These are phyloP conservation scores for Fomitopsis serialis DNA, from an alignment of 768 basidiomycete species.

Conservation along the genomic window DNA sequence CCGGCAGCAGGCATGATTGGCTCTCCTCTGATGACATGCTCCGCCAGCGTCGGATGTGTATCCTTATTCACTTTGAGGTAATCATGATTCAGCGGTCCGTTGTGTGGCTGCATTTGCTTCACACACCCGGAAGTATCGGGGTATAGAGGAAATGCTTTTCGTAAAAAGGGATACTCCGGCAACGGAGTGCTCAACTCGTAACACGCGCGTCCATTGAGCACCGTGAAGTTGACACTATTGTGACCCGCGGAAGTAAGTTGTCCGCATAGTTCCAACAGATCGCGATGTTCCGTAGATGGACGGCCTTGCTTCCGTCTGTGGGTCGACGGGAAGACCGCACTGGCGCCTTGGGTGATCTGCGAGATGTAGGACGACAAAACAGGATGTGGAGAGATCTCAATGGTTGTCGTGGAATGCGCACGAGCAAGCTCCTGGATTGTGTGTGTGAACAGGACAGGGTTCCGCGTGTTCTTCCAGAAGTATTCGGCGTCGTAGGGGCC, in stretches of 20 bases:
- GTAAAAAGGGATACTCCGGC: constrained; percentile 27
- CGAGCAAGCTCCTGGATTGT: constrained; percentile 18
- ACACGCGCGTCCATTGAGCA: constrained; percentile 19
- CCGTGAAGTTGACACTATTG: constrained; percentile 28
- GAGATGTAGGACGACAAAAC: constrained; percentile 31
- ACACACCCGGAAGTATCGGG: constrained; percentile 8
- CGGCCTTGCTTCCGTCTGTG: constrained; percentile 20
- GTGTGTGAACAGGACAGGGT: constrained; percentile 32
- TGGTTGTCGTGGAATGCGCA: constrained; percentile 19
- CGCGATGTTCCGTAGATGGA: constrained; percentile 19
- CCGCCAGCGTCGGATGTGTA: constrained; percentile 35
- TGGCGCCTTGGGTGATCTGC: constrained; percentile 10
- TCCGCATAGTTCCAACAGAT: constrained; percentile 25
- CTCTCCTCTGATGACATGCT: constrained; percentile 40
- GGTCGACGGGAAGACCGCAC: constrained; percentile 22
- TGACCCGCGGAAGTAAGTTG: constrained; percentile 23
- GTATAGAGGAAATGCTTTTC: constrained; percentile 19
- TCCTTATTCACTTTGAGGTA: constrained; percentile 30
- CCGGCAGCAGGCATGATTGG: constrained; percentile 44
- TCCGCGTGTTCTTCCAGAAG: constrained; percentile 34
- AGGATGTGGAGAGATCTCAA: constrained; percentile 37
- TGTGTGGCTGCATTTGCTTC: constrained; percentile 20
- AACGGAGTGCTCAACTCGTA: neutral
- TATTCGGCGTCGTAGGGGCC: constrained; percentile 30
- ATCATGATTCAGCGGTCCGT: constrained; percentile 32